Evolutionary conservation across 2,329 filamentous ascomycete species (phyloP), one percentile per base, ranked within the genome.

Genomic region (Cladophialophora yegresii): DNA sequence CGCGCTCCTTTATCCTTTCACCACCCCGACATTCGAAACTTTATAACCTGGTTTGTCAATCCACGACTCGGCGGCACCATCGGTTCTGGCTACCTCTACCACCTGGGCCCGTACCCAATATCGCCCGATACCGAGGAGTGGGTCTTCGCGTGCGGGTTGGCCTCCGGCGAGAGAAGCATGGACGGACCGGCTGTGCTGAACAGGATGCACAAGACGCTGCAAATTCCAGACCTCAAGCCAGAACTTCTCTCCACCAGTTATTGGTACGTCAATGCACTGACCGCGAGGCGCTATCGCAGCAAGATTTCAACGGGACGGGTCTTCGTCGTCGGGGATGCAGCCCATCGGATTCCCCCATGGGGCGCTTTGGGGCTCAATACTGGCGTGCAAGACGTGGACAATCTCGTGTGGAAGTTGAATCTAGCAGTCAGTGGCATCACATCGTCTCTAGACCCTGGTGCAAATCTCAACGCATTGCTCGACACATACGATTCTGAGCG

Each of bases 1-100:
- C 67, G 71, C 3, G 70, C 75, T 2, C 72, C 72, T 2, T 61
- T 77, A 9, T 66, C 70, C 3, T 43, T 22, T 13, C 54, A 64
- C 22, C 74, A 75, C 60, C 72, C 71, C 0, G 73, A 77, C 55
- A 69, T 68, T 0, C 62, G 66, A 4, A 72, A 72, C 40, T 75
- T 77, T 54, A 73, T 78, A 8, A 73, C 73, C 30, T 77, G 75
- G 75, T 74, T 77, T 61, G 73, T 73, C 28, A 73, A 75, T 47
- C 76, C 76, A 3, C 67, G 67, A 26, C 65, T 73, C 49, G 75
- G 75, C 23, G 74, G 75, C 9, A 76, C 73, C 43, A 74, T 73
- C 3, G 66, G 68, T 1, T 75, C 73, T 0, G 75, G 75, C 12
- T 76, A 73, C 55, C 58, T 77, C 23, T 77, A 77, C 62, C 75